Evolutionary conservation across 1,139 yeast genomes (phyloP).

Genomic region (Suhomyces kunorum): DNA sequence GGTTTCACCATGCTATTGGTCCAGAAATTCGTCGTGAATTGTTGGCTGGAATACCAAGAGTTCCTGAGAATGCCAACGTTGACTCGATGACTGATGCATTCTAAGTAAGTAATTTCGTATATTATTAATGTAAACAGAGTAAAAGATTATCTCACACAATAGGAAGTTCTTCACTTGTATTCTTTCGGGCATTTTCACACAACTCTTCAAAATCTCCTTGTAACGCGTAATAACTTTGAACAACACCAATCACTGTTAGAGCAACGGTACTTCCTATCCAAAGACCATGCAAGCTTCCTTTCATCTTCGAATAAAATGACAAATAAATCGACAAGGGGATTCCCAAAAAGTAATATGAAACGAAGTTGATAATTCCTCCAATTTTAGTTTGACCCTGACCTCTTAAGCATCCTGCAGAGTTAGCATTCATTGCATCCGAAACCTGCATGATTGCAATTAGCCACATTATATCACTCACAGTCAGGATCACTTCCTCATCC

Average conservation of each 20-base stretch:
- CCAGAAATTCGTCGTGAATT: conserved; percentile 95
- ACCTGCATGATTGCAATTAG: conserved; percentile 56
- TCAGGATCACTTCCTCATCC: conserved; percentile 43
- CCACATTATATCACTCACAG: conserved; percentile 49
- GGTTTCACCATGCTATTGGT: conserved; percentile 85
- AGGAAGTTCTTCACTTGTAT: conserved; percentile 26
- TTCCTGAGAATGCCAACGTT: conserved; percentile 30
- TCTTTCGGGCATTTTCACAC: conserved; percentile 44
- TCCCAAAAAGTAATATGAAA: conserved; percentile 55
- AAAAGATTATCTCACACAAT: background rate
- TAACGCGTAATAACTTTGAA: conserved; percentile 49
- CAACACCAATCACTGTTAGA: conserved; percentile 51
- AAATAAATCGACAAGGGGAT: conserved; percentile 51
- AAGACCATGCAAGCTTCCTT: conserved; percentile 50
- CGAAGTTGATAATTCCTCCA: conserved; percentile 56
- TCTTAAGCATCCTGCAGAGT: conserved; percentile 59
- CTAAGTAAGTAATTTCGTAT: conserved; percentile 17
- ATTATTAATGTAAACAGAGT: conserved; percentile 1
- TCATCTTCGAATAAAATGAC: conserved; percentile 48
- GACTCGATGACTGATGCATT: conserved; percentile 45
- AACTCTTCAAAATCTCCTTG: conserved; percentile 41
- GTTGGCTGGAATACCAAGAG: conserved; percentile 68
- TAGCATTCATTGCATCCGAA: conserved; percentile 59
- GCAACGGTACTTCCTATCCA: conserved; percentile 59
- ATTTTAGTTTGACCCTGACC: conserved; percentile 63